Evolutionary conservation across 2,329 filamentous ascomycete genomes (phyloP).

Genomic region (Talaromyces amestolkiae): DNA sequence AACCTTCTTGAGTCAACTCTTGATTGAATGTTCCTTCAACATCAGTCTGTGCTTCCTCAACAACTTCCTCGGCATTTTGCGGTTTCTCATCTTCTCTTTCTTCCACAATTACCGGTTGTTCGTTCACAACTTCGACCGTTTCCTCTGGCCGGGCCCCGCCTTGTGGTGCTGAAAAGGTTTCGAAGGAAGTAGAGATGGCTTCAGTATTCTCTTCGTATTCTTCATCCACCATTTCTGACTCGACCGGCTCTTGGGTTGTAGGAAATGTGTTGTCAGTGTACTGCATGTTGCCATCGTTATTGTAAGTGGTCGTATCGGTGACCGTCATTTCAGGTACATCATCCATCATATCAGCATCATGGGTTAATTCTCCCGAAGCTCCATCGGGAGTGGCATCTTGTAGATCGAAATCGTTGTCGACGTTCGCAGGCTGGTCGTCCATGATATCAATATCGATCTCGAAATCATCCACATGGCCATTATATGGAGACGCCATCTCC

Average conservation of each 20-base stretch:
- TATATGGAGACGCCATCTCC: slow-evolving; percentile 43
- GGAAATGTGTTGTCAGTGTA: slow-evolving; percentile 31
- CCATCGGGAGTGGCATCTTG: slow-evolving; percentile 38
- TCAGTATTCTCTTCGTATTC: slow-evolving; percentile 29
- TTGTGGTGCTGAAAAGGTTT: background rate
- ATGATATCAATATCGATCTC: slow-evolving; percentile 59
- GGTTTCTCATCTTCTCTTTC: background rate
- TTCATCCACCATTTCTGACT: slow-evolving; percentile 42
- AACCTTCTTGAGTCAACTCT: background rate
- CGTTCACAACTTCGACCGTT: background rate
- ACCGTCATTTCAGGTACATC: slow-evolving; percentile 42
- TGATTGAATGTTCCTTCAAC: background rate
- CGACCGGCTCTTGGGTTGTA: slow-evolving; percentile 31
- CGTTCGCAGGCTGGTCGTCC: slow-evolving; percentile 57
- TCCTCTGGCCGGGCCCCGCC: background rate
- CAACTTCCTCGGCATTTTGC: background rate
- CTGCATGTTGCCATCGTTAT: slow-evolving; percentile 28
- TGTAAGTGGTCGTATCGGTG: slow-evolving; percentile 35
- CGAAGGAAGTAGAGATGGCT: background rate
- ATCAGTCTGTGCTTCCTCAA: background rate
- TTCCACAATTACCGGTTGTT: background rate
- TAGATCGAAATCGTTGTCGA: slow-evolving; percentile 51
- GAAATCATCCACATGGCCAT: slow-evolving; percentile 51
- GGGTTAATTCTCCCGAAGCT: slow-evolving; percentile 28
- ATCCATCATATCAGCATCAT: slow-evolving; percentile 50